Evolutionary conservation across 176 grass and related monocot species (phyloP).

Genomic region (Aegilops sharonensis): DNA sequence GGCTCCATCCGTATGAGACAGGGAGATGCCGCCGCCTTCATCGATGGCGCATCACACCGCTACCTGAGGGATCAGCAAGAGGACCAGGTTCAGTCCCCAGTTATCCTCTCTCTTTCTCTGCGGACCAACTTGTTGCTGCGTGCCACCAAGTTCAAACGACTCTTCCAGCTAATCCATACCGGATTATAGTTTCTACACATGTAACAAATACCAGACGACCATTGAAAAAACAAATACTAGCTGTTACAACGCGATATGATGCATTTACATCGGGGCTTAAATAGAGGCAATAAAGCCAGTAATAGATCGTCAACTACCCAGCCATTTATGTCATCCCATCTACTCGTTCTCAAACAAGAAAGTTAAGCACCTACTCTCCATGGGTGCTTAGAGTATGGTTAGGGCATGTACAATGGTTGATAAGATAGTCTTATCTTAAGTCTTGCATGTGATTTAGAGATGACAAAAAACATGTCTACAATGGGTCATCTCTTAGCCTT

Average conservation of each 20-base stretch:
- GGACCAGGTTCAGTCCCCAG: constrained; percentile 22
- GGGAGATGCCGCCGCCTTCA: constrained; percentile 33
- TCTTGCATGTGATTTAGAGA: no score
- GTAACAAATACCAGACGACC: background rate
- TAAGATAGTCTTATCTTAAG: no score
- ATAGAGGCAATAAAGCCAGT: background rate
- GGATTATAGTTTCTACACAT: background rate
- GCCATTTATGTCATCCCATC: background rate
- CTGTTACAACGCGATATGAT: background rate
- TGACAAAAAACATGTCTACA: no score
- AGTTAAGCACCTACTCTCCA: background rate
- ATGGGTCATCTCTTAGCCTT: no score
- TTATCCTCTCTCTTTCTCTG: background rate
- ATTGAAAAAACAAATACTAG: background rate
- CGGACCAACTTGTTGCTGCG: background rate
- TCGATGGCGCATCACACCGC: constrained; percentile 39
- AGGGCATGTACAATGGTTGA: no score
- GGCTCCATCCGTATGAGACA: background rate
- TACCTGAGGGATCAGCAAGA: constrained; percentile 46
- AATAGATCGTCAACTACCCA: background rate
- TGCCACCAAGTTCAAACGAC: background rate
- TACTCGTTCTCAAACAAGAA: background rate
- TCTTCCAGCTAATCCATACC: background rate
- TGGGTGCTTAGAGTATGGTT: background rate
- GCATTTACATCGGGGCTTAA: background rate